Conservation (phyloP, 306 rosid species). For the Mimosa bimucronata region DNA sequence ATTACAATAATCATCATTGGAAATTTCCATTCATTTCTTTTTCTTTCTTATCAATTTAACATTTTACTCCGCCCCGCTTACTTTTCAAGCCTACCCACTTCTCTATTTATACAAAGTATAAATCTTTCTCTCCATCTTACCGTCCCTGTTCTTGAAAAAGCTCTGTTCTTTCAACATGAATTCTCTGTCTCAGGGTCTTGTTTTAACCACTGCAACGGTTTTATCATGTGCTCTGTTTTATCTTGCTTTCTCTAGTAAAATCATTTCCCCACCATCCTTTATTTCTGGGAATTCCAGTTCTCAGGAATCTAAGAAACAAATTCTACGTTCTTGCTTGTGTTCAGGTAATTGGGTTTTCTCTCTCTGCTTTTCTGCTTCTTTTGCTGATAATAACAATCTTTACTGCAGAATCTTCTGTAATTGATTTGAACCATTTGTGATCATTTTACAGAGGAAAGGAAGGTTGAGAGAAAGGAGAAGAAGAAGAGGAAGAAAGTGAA, state of each 20-base stretch:
- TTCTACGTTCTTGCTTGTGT: constrained; percentile 61
- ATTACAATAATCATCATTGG: neutral
- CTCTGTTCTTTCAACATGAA: constrained; percentile 37
- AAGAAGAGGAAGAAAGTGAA: constrained; percentile 46
- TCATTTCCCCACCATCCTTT: neutral
- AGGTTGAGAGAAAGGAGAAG: constrained; percentile 39
- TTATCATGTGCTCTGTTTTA: constrained; percentile 52
- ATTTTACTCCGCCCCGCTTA: neutral
- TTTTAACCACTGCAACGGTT: constrained; percentile 57
- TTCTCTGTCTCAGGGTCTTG: constrained; percentile 48
- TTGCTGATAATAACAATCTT: neutral
- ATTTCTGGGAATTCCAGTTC: constrained; percentile 26
- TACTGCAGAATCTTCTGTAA: neutral
- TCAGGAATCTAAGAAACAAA: constrained; percentile 26
- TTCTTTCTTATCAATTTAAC: neutral
- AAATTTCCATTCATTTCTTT: neutral
- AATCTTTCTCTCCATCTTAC: neutral
- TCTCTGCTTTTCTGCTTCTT: neutral
- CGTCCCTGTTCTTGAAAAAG: too few relatives aligned
- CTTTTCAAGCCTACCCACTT: neutral
- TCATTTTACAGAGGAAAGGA: constrained; percentile 43
- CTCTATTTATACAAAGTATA: neutral
- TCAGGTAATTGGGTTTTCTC: constrained; percentile 49
- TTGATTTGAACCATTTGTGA: neutral
- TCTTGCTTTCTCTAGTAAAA: constrained; percentile 38